A percentile compares a stretch with the other conserved stretches of the same genome.
phyloP scores from a whole-genome alignment of 148 eudicot species.

The Linanthus parryae region DNA sequence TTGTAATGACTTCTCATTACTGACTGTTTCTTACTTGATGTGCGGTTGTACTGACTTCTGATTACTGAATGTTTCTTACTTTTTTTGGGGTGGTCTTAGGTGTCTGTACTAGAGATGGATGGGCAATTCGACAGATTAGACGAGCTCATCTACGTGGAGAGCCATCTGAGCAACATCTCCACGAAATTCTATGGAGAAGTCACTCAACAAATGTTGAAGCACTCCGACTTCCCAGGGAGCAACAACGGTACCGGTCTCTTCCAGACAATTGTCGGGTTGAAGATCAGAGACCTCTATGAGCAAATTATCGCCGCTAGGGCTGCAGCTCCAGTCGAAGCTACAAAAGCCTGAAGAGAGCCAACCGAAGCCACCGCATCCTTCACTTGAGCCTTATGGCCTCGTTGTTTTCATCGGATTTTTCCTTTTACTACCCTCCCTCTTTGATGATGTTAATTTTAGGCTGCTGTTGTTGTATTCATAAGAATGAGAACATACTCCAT shows the following conservation, averaged over 20 bases:
- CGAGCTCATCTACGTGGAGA: slow-evolving; percentile 91
- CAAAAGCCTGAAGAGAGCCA: slow-evolving; percentile 62
- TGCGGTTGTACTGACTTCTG: too few relatives aligned
- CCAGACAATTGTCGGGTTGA: slow-evolving; percentile 92
- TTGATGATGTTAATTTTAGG: too few relatives aligned
- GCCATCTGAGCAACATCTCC: slow-evolving; percentile 95
- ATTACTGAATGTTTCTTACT: too few relatives aligned
- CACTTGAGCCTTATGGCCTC: too few relatives aligned
- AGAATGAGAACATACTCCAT: too few relatives aligned
- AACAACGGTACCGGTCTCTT: slow-evolving; percentile 97
- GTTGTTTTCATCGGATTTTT: too few relatives aligned
- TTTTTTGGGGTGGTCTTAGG: slow-evolving; percentile 32
- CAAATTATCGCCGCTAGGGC: slow-evolving; percentile 54
- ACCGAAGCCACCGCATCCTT: too few relatives aligned
- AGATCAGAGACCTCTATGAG: slow-evolving; percentile 95
- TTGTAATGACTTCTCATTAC: too few relatives aligned
- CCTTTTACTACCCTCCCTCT: too few relatives aligned
- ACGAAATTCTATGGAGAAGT: slow-evolving; percentile 98
- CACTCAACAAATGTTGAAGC: slow-evolving; percentile 97
- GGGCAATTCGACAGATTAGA: slow-evolving; percentile 98
- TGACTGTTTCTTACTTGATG: too few relatives aligned
- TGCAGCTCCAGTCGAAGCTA: slow-evolving; percentile 49
- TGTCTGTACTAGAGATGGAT: slow-evolving; percentile 93
- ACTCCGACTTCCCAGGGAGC: slow-evolving; percentile 93
- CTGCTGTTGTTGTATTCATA: too few relatives aligned